Evolutionary conservation across 2,329 filamentous ascomycete genomes (phyloP).

Genomic region (Apiospora phragmitis): DNA sequence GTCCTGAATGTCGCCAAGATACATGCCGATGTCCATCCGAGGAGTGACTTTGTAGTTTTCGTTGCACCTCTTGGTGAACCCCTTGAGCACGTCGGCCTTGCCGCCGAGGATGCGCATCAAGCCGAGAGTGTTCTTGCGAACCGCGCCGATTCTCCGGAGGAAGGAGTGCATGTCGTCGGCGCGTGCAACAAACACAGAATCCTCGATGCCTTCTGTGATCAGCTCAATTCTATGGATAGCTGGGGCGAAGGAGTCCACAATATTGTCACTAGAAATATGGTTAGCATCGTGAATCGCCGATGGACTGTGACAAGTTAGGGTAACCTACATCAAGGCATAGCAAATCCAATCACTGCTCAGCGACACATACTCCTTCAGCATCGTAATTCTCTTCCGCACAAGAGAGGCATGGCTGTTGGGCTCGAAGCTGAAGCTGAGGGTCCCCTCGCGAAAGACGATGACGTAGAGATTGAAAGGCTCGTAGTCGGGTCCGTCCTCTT

Average conservation of each 20-base stretch:
- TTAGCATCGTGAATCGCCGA: constrained; percentile 23
- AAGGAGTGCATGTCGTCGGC: constrained; percentile 88
- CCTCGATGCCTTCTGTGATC: constrained; percentile 91
- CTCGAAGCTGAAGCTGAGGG: constrained; percentile 90
- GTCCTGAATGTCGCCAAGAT: constrained; percentile 96
- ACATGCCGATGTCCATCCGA: constrained; percentile 93
- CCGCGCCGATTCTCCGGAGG: constrained; percentile 82
- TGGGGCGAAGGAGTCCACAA: constrained; percentile 93
- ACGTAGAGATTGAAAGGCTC: constrained; percentile 97
- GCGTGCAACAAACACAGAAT: constrained; percentile 89
- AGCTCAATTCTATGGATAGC: constrained; percentile 84
- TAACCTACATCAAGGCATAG: constrained; percentile 87
- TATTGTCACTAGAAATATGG: constrained; percentile 69
- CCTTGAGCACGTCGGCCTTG: constrained; percentile 97
- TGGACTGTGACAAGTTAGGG: background rate
- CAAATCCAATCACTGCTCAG: constrained; percentile 98
- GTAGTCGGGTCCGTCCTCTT: constrained; percentile 79
- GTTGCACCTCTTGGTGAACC: constrained; percentile 98
- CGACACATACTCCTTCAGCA: constrained; percentile 91
- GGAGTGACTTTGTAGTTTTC: constrained; percentile 95
- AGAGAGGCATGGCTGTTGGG: constrained; percentile 85
- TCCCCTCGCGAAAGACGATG: constrained; percentile 92
- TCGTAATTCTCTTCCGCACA: constrained; percentile 87
- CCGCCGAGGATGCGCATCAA: constrained; percentile 90
- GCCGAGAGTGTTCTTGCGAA: constrained; percentile 92